Evolutionary conservation across 176 grass and related monocot genomes (phyloP).

Genomic region (Themeda triandra): DNA sequence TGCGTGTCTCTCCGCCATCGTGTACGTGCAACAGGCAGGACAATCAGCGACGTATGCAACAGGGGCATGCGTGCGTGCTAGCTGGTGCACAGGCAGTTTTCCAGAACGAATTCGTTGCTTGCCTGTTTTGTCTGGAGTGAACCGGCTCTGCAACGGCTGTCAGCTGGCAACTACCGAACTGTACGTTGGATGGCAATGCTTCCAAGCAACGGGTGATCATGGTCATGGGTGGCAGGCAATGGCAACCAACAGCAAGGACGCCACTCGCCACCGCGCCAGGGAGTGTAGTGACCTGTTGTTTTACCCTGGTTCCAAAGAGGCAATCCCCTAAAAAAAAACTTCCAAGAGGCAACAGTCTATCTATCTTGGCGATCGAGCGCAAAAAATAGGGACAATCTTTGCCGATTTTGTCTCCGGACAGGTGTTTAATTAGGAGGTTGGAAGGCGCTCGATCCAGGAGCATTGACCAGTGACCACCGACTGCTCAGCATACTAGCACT

Average conservation of each 20-base stretch:
- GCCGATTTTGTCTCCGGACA: neutral
- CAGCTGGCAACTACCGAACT: conserved; percentile 23
- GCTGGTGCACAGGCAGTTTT: neutral
- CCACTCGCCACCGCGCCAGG: neutral
- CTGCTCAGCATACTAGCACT: no score
- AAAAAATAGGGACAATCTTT: neutral
- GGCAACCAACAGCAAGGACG: neutral
- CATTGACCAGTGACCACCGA: conserved; percentile 20
- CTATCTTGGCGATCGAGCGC: neutral
- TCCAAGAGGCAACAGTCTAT: neutral
- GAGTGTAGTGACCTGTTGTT: neutral
- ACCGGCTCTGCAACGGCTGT: neutral
- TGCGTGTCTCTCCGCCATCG: conserved; percentile 11
- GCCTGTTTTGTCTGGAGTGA: neutral
- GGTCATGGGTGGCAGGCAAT: neutral
- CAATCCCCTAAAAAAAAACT: no score
- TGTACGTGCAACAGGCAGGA: neutral
- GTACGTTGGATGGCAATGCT: conserved; percentile 4
- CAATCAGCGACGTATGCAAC: neutral
- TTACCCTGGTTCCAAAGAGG: neutral
- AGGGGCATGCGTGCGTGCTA: neutral
- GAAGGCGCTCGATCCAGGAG: neutral
- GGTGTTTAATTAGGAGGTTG: neutral
- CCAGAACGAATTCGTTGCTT: neutral
- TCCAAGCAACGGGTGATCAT: conserved; percentile 26